Percentiles rank a stretch among this genome's conserved stretches.
Conservation (phyloP, 2,329 filamentous ascomycete species). For the Aspergillus niger region DNA sequence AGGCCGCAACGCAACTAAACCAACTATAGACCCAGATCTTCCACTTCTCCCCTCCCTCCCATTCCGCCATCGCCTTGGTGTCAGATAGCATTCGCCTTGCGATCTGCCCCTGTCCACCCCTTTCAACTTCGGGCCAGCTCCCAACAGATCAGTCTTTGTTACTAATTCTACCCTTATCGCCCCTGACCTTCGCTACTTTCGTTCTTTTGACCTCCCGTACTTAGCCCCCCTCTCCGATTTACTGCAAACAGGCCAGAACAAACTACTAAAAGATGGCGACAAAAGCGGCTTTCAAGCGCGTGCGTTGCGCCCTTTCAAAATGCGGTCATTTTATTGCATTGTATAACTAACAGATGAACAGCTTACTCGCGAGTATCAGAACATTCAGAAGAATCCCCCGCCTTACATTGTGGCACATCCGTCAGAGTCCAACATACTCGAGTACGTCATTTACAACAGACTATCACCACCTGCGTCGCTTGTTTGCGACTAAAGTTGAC, state of each 20-base stretch:
- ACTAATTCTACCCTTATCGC: too few relatives aligned
- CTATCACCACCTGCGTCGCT: background rate
- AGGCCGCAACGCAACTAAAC: conserved; percentile 9
- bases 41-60: background rate
- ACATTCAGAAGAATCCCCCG: conserved; percentile 73
- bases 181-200: background rate
- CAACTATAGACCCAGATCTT: background rate
- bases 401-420: conserved; percentile 88
- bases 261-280: conserved; percentile 60
- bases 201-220: background rate
- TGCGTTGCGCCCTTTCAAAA: conserved; percentile 41
- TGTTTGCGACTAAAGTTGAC: conserved; percentile 16
- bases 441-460: conserved; percentile 57
- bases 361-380: conserved; percentile 66
- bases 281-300: conserved; percentile 71
- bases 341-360: conserved; percentile 28
- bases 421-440: conserved; percentile 86
- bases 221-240: background rate
- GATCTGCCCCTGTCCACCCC: background rate
- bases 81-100: background rate
- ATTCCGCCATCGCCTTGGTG: background rate
- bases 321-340: background rate
- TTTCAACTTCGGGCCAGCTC: background rate
- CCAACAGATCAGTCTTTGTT: background rate
- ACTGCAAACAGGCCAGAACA: background rate